A percentile compares a stretch with the other conserved stretches of the same genome.
Evolutionary conservation across 192 early-diverging fungal genomes (phyloP).

Genomic region (Jimgerdemannia lactiflua): DNA sequence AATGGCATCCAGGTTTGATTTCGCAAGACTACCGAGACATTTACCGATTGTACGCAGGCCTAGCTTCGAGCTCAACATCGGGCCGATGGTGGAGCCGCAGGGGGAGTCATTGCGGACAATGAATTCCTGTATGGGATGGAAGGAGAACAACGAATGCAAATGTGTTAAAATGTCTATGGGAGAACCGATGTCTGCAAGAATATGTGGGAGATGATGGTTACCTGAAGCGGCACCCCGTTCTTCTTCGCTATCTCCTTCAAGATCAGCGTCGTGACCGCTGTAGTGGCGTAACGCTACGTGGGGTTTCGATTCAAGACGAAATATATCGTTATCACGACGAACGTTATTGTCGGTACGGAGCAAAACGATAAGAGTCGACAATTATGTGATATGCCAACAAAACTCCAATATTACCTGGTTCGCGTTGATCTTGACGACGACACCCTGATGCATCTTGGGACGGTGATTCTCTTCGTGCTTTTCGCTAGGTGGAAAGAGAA

Average conservation of each 20-base stretch:
- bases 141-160: neutral
- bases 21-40: neutral
- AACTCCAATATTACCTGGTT: constrained; percentile 64
- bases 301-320: neutral
- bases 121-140: constrained; percentile 48
- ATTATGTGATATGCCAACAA: neutral
- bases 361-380: too few relatives aligned
- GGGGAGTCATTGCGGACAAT: constrained; percentile 91
- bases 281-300: constrained; percentile 68
- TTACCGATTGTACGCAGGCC: constrained; percentile 92
- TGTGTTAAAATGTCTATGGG: neutral
- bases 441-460: constrained; percentile 88
- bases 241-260: constrained; percentile 78
- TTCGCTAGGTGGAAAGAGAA: constrained; percentile 37
- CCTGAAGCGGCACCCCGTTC: constrained; percentile 77
- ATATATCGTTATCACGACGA: neutral
- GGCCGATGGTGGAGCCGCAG: constrained; percentile 97
- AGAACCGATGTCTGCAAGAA: constrained; percentile 14
- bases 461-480: constrained; percentile 95
- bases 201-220: constrained; percentile 36
- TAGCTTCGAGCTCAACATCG: constrained; percentile 91
- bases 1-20: neutral
- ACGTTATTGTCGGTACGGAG: neutral
- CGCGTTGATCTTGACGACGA: constrained; percentile 96
- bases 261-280: constrained; percentile 66